Base-by-base conservation (phyloP, 192 early-diverging fungal species). In the Backusella macrospora region DNA sequence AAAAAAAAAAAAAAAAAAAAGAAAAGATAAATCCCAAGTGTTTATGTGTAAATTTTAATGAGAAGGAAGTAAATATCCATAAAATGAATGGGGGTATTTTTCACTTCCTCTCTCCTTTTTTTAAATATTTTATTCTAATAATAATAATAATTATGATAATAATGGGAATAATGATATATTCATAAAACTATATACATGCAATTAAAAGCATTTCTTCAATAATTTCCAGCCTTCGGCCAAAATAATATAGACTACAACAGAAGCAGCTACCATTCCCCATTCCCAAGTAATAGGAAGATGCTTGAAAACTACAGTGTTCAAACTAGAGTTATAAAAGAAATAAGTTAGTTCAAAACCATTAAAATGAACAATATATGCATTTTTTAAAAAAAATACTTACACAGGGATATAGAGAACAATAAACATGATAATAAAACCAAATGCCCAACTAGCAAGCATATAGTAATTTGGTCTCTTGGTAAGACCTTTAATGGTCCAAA, bases 251-350 rank as follows among this genome's bases (percentile, higher is more conserved):
- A 92, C 70, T 16, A 92, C 46, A 70, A 84, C 69, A 9, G 90
- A 85, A 29, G 82, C 78, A 38, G 82, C 74, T 21, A 92, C 85
- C 67, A 92, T 81, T 29, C 87, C 90, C 92, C 92, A 94, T 82
- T 92, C 91, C 87, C 87, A 92, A 67, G 83, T 77, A 49, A 92
- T 86, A n/a, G 81, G 81, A 49, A 79, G 78, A 77, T 90, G 85
- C 78, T 89, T 86, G 68, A 92, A 90, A 42, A 90, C 87, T 45
- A 68, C 68, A 45, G 84, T 85, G 75, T 91, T 91, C 34, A 90
- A 34, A 21, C 68, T 69, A 69, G 8, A 18, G 15, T 13, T 3
- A 29, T 7, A 49, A 49, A 49, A 49, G 2, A 46, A 23, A 23
- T 34, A 26, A 64, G 38, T 65, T n/a, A 38, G 34, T 65, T 65